Evolutionary conservation across 1,139 yeast species (phyloP), one percentile per base, ranked within the genome.

Genomic region (Pichia sp.): DNA sequence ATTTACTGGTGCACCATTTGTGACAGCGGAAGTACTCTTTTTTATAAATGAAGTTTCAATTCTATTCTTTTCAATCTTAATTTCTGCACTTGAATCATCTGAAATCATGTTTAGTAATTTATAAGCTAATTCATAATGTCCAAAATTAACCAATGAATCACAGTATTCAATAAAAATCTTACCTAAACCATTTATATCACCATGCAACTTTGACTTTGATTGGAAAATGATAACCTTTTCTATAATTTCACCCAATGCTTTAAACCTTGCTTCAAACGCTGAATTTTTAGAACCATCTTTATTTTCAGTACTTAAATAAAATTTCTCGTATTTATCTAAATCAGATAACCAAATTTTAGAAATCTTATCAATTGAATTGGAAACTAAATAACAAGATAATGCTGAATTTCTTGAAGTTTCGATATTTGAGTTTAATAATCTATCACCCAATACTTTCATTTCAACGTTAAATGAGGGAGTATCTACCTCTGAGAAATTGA

Each of bases 281-380:
- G 88, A 74, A 2, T 74, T 63, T 32, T 76, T 68, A 18, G 62
- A 51, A 20, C 53, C 53, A 39, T 53, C 43, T 4, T 37, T 37
- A 34, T 50, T 50, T 1, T 60, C 56, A 18, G 61, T 59, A 32
- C 70, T 66, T 7, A 72, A 64, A 50, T 79, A 70, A 49, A 71
- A 69, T 12, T 68, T 59, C 66, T 90, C 96, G 51, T 75, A 67
- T 0, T 66, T 71, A 23, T 79, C 74, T 55, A 88, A 70, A 64
- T 92, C 98, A 39, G 77, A 70, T 49, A 87, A 74, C 99, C 98
- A 94, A 54, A 94, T 77, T 20, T 73, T 67, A 3, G 96, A 80
- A 46, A 87, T 82, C 61, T 83, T 86, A 54, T 85, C 94, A 46
- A 90, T 72, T 18, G 92, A 81, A 43, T 82, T 77, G 37, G 96